phyloP scores from a whole-genome alignment of 176 grass and related monocot genomes.

The Tuctoria greenei region DNA sequence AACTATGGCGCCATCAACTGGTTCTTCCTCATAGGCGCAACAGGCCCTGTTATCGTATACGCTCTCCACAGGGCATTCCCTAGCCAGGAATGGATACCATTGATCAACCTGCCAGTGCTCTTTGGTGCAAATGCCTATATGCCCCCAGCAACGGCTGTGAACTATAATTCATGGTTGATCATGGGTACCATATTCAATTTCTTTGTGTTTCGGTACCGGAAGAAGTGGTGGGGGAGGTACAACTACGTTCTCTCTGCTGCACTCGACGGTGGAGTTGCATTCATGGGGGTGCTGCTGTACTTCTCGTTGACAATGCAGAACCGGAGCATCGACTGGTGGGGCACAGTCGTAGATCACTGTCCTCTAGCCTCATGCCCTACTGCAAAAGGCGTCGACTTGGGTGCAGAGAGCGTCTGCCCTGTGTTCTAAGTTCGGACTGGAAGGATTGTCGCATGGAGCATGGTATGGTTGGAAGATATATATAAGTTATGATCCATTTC shows the following conservation, averaged over 20 bases:
- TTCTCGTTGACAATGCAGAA: conserved; percentile 64
- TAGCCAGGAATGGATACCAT: conserved; percentile 50
- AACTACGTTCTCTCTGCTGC: conserved; percentile 79
- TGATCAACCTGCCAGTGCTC: conserved; percentile 81
- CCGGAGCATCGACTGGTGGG: conserved; percentile 55
- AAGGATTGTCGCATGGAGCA: not conserved
- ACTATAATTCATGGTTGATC: conserved; percentile 68
- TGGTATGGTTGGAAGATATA: conserved; percentile 15
- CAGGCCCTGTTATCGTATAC: conserved; percentile 61
- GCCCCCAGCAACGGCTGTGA: conserved; percentile 63
- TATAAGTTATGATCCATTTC: conserved; percentile 4
- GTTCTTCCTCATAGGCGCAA: conserved; percentile 63
- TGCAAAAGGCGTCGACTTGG: conserved; percentile 45
- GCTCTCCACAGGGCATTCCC: conserved; percentile 59
- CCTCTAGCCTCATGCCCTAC: conserved; percentile 64
- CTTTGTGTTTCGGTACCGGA: conserved; percentile 65
- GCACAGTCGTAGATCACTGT: conserved; percentile 62
- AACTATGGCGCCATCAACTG: conserved; percentile 65
- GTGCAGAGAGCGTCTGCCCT: conserved; percentile 31
- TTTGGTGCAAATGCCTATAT: conserved; percentile 58
- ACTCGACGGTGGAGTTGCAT: conserved; percentile 63
- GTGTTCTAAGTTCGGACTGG: conserved; percentile 37
- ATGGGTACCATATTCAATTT: conserved; percentile 74
- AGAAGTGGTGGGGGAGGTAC: conserved; percentile 81
- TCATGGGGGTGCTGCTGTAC: conserved; percentile 82